Evolutionary conservation across 768 basidiomycete genomes (phyloP).

Genomic region (Boletus rubropictus): DNA sequence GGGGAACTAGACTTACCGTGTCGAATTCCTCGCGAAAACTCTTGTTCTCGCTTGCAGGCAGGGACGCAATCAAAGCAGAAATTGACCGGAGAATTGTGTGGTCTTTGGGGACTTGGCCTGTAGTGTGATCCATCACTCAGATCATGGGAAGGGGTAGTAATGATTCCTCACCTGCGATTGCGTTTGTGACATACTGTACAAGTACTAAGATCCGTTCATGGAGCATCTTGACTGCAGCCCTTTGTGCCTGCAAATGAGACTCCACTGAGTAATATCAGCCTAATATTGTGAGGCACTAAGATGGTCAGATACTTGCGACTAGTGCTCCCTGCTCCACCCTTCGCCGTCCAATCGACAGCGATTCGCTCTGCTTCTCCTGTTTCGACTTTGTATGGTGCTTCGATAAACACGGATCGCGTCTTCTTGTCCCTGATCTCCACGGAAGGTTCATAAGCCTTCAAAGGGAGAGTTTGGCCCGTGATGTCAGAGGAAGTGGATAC

Average conservation of each 20-base stretch:
- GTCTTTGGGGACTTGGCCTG: constrained; percentile 73
- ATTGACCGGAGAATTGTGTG: constrained; percentile 79
- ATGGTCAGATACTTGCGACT: constrained; percentile 50
- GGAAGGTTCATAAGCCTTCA: constrained; percentile 91
- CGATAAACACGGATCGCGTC: constrained; percentile 75
- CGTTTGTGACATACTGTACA: constrained; percentile 78
- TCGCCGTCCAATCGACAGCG: constrained; percentile 93
- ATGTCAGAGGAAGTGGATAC: constrained; percentile 43
- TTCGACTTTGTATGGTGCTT: constrained; percentile 83
- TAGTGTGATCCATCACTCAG: neutral
- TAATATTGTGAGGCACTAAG: neutral
- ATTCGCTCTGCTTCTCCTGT: constrained; percentile 98
- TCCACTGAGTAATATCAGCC: constrained; percentile 53
- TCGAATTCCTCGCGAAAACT: constrained; percentile 85
- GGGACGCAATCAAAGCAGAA: constrained; percentile 77
- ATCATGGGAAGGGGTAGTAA: neutral
- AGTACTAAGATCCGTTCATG: constrained; percentile 84
- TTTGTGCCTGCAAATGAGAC: constrained; percentile 83
- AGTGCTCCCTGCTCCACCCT: constrained; percentile 76
- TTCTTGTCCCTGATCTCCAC: constrained; percentile 78
- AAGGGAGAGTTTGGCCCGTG: constrained; percentile 72
- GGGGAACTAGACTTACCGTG: constrained; percentile 47
- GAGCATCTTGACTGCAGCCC: constrained; percentile 95
- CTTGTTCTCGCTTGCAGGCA: constrained; percentile 81
- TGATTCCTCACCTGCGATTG: constrained; percentile 57